phyloP scores from a whole-genome alignment of 1,284 basidiomycete genomes.

The Anthracocystis walkeri region DNA sequence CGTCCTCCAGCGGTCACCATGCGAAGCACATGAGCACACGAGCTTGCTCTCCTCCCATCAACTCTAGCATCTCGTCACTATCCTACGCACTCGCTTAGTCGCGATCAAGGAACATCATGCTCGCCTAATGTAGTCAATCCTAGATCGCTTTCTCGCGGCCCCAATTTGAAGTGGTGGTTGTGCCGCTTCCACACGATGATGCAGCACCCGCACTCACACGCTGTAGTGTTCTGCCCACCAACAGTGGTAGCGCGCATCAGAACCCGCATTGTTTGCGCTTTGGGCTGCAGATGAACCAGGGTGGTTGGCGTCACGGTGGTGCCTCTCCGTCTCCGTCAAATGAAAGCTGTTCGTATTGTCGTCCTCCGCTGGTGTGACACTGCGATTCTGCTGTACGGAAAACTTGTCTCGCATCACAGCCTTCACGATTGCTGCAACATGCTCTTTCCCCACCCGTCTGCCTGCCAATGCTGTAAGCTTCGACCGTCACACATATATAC shows the following conservation, averaged over 20 bases:
- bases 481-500: conserved; percentile 21
- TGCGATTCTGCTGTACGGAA: not conserved
- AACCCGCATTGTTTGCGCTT: conserved; percentile 1
- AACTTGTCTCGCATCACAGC: conserved; percentile 6
- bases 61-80: not conserved
- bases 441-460: not conserved
- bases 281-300: conserved; percentile 5
- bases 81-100: conserved; percentile 4
- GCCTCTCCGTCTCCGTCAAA: not conserved
- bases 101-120: conserved; percentile 21
- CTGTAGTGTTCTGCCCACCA: not conserved
- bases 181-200: not conserved
- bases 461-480: conserved; percentile 1
- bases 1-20: not conserved
- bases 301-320: conserved; percentile 2
- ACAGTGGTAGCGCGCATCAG: too few relatives aligned
- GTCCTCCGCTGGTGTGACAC: not conserved
- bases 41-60: not conserved
- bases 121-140: conserved; percentile 17
- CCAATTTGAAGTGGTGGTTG: not conserved
- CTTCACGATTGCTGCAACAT: not conserved
- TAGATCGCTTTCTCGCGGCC: conserved; percentile 5
- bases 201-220: too few relatives aligned
- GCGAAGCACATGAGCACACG: conserved; percentile 14
- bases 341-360: conserved; percentile 7